Base-by-base conservation (phyloP, 1,139 yeast species). In the Yamadazyma sp. region DNA sequence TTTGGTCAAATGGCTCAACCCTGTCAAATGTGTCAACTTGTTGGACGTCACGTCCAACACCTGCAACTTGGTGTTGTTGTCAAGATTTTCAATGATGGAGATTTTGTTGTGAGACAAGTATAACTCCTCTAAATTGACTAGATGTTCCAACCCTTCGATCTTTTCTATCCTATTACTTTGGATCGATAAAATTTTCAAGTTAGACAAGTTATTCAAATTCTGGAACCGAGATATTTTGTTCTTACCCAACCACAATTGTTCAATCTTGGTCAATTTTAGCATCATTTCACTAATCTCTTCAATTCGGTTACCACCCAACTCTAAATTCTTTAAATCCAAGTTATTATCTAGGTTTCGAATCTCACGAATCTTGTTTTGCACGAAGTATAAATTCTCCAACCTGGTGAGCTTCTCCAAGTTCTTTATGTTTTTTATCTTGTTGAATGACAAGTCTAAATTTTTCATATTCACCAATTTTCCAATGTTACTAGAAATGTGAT, bases 241-340 rank as follows among this genome's bases (percentile, higher is more conserved):
- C 56, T 90, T 89, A 29, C 98, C 98, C 31, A 94, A 69, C 98
- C 98, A 94, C 35, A 94, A 67, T 59, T 90, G 87, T 46, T 79
- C 78, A 37, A 94, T 64, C 37, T 73, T 76, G 1, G 61, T 62
- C 41, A 87, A 64, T 2, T 56, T 52, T 12, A 73, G 74, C 52
- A 90, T 60, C 35, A 74, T 75, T 45, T 81, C 81, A 28, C 70
- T 72, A 39, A 94, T 84, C 39, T 64, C 64, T 35, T 78, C 76
- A 38, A 94, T 78, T 46, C 80, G 75, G 62, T 94, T 94, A 22
- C 97, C 98, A 8, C 98, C 99, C 30, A 94, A 68, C 59, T 94
- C 99, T 43, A 92, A 67, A 50, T 85, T 86, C 38, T 67, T 76
- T 49, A 92, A 61, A n/a, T 76, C 69, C 1, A 61, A 63, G 42